Evolutionary conservation across 208 protist genomes (phyloP).

Genomic region (Leishmania amazonensis): DNA sequence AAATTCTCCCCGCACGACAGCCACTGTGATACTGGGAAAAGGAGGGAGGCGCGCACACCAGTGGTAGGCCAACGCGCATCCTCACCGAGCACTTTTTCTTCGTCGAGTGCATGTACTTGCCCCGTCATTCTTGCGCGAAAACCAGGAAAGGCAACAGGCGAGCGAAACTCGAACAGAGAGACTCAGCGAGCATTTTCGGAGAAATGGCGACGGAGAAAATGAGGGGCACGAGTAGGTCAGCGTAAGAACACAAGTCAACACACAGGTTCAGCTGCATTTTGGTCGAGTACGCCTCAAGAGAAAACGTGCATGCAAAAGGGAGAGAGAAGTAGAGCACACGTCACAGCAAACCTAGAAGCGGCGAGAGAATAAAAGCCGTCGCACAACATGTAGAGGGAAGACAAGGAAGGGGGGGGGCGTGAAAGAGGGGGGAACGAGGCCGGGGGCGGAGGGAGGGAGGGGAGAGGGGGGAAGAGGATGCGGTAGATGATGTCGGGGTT

Average conservation of each 20-base stretch:
- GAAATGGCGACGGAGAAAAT: not conserved
- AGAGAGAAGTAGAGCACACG: not conserved
- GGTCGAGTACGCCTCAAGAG: not conserved
- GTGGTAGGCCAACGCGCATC: not conserved
- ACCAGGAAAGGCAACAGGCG: not conserved
- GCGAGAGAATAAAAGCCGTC: not conserved
- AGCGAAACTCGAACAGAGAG: not conserved
- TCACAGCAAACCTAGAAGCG: not conserved
- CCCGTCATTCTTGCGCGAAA: not conserved
- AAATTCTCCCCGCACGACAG: not conserved
- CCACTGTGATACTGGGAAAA: not conserved
- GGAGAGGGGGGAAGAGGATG: not conserved
- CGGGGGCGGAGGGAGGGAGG: not conserved
- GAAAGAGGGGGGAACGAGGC: not conserved
- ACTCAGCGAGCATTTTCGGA: not conserved
- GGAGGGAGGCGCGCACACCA: not conserved
- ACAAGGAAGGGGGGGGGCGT: not conserved
- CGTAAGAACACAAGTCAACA: not conserved
- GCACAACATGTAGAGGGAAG: not conserved
- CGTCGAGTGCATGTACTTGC: not conserved
- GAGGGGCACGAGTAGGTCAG: not conserved
- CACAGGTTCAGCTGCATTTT: not conserved
- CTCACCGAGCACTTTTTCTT: not conserved
- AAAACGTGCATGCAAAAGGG: not conserved
- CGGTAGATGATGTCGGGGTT: no score